Conservation (phyloP, 2,329 filamentous ascomycete genomes). For the Xenoacremonium recifei region DNA sequence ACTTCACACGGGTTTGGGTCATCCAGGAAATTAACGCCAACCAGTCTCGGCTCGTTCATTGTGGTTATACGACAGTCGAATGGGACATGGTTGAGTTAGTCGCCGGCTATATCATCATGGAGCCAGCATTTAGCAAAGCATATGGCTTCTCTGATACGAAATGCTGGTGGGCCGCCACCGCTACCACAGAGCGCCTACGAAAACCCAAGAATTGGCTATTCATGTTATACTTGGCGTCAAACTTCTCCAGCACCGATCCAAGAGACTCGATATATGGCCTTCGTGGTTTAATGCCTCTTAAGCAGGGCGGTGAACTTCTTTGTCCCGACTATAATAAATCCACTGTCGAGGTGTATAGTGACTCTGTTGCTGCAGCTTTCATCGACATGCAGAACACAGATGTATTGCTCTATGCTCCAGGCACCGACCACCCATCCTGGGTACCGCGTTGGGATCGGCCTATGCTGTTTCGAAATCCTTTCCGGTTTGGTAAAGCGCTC, state of each 20-base stretch:
- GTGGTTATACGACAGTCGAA: constrained; percentile 18
- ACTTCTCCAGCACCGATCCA: constrained; percentile 8
- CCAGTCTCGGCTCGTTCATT: constrained; percentile 16
- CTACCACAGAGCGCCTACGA: constrained; percentile 19
- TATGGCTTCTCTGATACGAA: constrained; percentile 22
- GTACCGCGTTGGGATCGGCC: constrained; percentile 21
- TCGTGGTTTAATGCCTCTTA: constrained; percentile 19
- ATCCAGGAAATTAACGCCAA: constrained; percentile 15
- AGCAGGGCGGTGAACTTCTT: constrained; percentile 7
- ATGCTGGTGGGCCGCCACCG: constrained; percentile 24
- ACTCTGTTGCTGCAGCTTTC: constrained; percentile 24
- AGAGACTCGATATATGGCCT: constrained; percentile 22
- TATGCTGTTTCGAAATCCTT: constrained; percentile 28
- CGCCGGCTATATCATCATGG: constrained; percentile 24
- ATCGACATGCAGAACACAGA: constrained; percentile 23
- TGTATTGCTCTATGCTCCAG: constrained; percentile 19
- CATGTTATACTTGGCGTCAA: constrained; percentile 25
- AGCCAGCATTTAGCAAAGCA: constrained; percentile 21
- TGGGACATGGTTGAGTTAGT: constrained; percentile 25
- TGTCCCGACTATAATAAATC: constrained; percentile 20
- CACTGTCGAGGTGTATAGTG: constrained; percentile 17
- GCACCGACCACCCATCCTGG: constrained; percentile 18
- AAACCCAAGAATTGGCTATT: constrained; percentile 24
- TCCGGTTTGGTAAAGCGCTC: constrained; percentile 24
- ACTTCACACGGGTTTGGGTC: constrained; percentile 6